These are phyloP conservation scores for Cenchrus fungigraminus DNA, from an alignment of 176 grass and related monocot genomes.

Conservation along the genomic window DNA sequence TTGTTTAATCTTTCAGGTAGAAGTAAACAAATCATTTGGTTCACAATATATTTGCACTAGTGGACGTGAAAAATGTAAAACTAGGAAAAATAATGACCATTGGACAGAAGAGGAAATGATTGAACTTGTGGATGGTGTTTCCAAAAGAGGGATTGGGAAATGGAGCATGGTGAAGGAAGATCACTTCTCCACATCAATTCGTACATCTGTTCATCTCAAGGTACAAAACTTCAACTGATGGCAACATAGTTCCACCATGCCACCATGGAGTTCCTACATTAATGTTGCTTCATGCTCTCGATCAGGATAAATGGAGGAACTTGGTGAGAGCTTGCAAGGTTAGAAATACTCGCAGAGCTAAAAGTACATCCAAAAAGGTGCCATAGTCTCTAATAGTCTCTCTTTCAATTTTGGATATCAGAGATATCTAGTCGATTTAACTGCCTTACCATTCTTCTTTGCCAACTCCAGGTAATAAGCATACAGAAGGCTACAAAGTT, in stretches of 20 bases:
- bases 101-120: neutral
- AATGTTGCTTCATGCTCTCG: neutral
- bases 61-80: neutral
- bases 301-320: slow-evolving; percentile 13
- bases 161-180: neutral
- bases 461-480: neutral
- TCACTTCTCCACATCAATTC: neutral
- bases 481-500: neutral
- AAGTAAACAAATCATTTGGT: neutral
- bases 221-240: neutral
- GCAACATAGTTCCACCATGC: neutral
- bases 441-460: neutral
- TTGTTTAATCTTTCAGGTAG: neutral
- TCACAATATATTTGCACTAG: neutral
- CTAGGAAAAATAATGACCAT: neutral
- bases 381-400: neutral
- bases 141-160: neutral
- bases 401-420: neutral
- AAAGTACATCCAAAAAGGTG: neutral
- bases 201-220: neutral
- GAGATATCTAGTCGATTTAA: neutral
- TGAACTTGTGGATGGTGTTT: neutral
- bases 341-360: neutral
- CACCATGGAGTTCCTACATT: too few species aligned
- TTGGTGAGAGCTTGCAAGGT: neutral